Evolutionary conservation across 306 rosid genomes (phyloP), one percentile per base, ranked within the genome.

Genomic region (Pachyrhizus erosus): DNA sequence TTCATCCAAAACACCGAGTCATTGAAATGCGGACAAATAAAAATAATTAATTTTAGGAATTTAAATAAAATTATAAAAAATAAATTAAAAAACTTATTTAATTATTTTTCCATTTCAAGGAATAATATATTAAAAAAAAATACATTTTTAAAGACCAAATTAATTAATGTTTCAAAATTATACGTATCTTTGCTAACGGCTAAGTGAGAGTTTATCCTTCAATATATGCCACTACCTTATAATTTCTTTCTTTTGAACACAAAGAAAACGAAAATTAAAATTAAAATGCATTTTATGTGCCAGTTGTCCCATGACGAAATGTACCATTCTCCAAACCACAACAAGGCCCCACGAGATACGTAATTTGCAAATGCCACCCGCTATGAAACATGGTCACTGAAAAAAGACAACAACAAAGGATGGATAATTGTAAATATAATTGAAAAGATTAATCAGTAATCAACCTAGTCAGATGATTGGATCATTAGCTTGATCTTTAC

Each of bases 291-390:
- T 61, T n/a, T 21, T 60, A 10, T 12, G 21, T 58, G 84, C 73
- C 72, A 71, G 73, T 72, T 80, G 84, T 80, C 21, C 64, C 51
- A 61, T 40, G 54, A 80, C 66, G 31, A 17, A 72, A 60, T 58
- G 84, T 45, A 80, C 78, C 78, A 57, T 71, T 60, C 84, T 71
- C 83, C 83, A 60, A 80, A 72, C 55, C 52, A 72, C 18, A 60
- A 45, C 48, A n/a, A n/a, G 79, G 40, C 65, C 61, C 52, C 27
- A 20, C 31, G 37, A 43, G 24, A 70, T 42, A 57, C 15, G 83
- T 70, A 55, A 80, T 70, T 77, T 69, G 83, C 76, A 68, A 24
- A 69, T 54, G 83, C 37, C 76, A 68, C 70, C 54, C 58, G 15
- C 45, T 39, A 24, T 10, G 45, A 79, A 68, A 24, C 76, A 26